Base-by-base conservation (phyloP, 2,329 filamentous ascomycete genomes). In the Colletotrichum cereale region DNA sequence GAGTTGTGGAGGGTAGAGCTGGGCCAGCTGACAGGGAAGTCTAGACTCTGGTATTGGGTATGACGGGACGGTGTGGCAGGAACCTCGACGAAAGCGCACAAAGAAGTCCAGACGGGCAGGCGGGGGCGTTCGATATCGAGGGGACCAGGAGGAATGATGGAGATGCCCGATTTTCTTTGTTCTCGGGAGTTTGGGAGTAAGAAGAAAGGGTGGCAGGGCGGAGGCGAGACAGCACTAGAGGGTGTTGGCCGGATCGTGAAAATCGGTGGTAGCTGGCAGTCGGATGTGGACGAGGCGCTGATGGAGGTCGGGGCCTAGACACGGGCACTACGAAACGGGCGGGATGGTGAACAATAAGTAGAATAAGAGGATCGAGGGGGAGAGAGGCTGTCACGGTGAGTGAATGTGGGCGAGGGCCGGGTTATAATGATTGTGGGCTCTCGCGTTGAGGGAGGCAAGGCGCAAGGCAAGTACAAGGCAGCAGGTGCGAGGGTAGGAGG, bases 201-300 rank as follows among this genome's bases (percentile, higher is more conserved):
- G n/a, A 26, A 67, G 31, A 29, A 52, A 18, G 48, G 48, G 26
- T 29, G 48, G 48, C 48, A 52, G 29, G 68, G 66, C 52, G 57
- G n/a, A 47, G 65, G 65, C 57, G 53, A 71, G 68, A 71, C 68
- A 71, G 57, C 65, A 55, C 68, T 71, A 71, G 65, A 38, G 44
- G 50, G 58, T 29, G 52, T 29, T 36, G 36, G 50, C 36, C 24
- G 40, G 50, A 63, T 42, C 38, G 61, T 18, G 31, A 34, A 14
- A n/a, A 38, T 36, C 42, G 44, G 18, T 10, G 34, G 47, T 38
- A 31, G n/a, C 40, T 38, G 26, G 53, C 52, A 53, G n/a, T 38
- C 21, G 38, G 3, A 50, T 24, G 44, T 52, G 60, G 47, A 53
- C 21, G 40, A 62, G 58, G 58, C 58, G 14, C 26, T 8, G 8